A percentile compares a stretch with the other conserved stretches of the same genome.
Evolutionary conservation across 768 basidiomycete species (phyloP).

Genomic region (Naganishia antarctica): DNA sequence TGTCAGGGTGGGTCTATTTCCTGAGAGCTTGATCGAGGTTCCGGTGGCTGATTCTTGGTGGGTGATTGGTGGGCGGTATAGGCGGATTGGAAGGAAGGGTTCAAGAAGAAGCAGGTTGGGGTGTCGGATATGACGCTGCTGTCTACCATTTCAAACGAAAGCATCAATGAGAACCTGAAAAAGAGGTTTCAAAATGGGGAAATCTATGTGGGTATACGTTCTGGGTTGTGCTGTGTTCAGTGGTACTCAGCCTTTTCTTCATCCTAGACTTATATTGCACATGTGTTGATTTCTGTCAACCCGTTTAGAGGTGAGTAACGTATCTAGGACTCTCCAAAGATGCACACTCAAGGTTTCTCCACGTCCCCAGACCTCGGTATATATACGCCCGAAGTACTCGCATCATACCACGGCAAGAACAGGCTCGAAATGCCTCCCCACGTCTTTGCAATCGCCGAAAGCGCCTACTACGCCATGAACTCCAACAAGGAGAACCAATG

Average conservation of each 20-base stretch:
- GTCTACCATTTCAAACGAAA: constrained; percentile 93
- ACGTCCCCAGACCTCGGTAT: constrained; percentile 76
- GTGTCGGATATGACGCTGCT: constrained; percentile 98
- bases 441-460: constrained; percentile 95
- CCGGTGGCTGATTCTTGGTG: not conserved
- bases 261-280: constrained; percentile 82
- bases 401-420: constrained; percentile 90
- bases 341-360: constrained; percentile 28
- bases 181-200: constrained; percentile 91
- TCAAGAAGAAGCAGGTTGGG: constrained; percentile 99
- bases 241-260: not conserved
- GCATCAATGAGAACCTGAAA: constrained; percentile 94
- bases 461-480: constrained; percentile 98
- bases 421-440: constrained; percentile 96
- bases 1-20: constrained; percentile 31
- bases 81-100: constrained; percentile 99
- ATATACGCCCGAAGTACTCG: constrained; percentile 83
- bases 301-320: constrained; percentile 70
- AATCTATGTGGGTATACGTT: constrained; percentile 63
- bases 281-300: constrained; percentile 97
- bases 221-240: not conserved
- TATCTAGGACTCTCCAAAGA: constrained; percentile 51
- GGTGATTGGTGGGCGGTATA: constrained; percentile 73
- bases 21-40: not conserved
- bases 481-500: constrained; percentile 99